Conservation (phyloP, 2,329 filamentous ascomycete species). For the Didymellaceae sp. region DNA sequence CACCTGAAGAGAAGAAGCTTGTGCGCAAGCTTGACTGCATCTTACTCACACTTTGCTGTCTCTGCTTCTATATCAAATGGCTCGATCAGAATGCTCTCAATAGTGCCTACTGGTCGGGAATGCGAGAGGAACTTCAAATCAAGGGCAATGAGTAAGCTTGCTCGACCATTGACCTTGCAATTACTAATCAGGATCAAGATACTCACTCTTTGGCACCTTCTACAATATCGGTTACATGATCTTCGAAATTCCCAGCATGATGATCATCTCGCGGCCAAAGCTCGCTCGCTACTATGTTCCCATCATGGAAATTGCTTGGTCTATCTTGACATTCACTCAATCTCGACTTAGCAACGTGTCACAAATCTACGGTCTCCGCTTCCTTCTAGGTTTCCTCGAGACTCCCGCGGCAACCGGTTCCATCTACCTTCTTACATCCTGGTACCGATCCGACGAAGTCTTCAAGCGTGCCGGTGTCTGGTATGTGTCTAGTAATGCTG, state of each 20-base stretch:
- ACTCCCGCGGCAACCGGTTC: background rate
- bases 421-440: background rate
- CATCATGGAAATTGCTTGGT: slow-evolving; percentile 7
- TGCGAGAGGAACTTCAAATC: slow-evolving; percentile 7
- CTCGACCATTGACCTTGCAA: too few species aligned
- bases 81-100: slow-evolving; percentile 9
- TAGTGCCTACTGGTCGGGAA: slow-evolving; percentile 4
- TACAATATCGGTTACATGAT: slow-evolving; percentile 5
- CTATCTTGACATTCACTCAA: slow-evolving; percentile 1
- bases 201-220: slow-evolving; percentile 4
- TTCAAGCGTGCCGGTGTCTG: background rate
- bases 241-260: slow-evolving; percentile 7
- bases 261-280: slow-evolving; percentile 4
- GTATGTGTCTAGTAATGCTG: slow-evolving; percentile 1
- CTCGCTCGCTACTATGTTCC: slow-evolving; percentile 6
- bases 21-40: slow-evolving; percentile 57
- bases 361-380: background rate
- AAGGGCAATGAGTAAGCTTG: slow-evolving; percentile 8
- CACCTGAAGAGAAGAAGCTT: slow-evolving; percentile 52
- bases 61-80: slow-evolving; percentile 18
- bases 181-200: too few species aligned
- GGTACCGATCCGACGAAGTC: background rate
- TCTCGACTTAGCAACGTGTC: background rate
- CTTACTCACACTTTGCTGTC: slow-evolving; percentile 51
- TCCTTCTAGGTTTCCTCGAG: background rate